Evolutionary conservation across 2,329 filamentous ascomycete genomes (phyloP).

Genomic region (Aspergillus sp.): DNA sequence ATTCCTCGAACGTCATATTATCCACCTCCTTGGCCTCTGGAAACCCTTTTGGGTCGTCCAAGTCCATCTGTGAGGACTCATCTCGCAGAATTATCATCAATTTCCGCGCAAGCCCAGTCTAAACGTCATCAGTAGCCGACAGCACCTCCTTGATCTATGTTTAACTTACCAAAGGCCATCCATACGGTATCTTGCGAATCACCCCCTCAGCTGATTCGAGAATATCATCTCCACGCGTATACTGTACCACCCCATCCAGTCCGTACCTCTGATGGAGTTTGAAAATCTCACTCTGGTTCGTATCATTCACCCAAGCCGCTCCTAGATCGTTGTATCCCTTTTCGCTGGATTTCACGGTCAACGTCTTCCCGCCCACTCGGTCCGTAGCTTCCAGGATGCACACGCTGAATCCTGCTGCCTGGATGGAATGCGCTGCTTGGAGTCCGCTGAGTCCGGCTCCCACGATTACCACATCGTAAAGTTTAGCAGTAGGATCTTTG

Average conservation of each 20-base stretch:
- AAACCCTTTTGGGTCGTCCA: not conserved
- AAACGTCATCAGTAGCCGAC: not conserved
- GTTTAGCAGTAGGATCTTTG: not conserved
- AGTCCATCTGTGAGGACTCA: not conserved
- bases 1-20: not conserved
- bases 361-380: slow-evolving; percentile 46
- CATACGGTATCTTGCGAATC: not conserved
- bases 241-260: slow-evolving; percentile 11
- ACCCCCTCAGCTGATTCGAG: not conserved
- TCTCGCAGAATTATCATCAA: not conserved
- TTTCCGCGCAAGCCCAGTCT: not conserved
- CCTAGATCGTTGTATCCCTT: slow-evolving; percentile 34
- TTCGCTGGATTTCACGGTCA: slow-evolving; percentile 24
- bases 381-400: slow-evolving; percentile 44
- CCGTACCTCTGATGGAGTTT: slow-evolving; percentile 18
- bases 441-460: slow-evolving; percentile 45
- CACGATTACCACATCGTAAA: slow-evolving; percentile 35
- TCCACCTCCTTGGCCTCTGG: not conserved
- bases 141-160: too few relatives aligned
- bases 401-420: slow-evolving; percentile 34
- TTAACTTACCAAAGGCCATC: not conserved
- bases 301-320: slow-evolving; percentile 40
- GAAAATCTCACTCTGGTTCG: slow-evolving; percentile 17
- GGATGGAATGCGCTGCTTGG: slow-evolving; percentile 35
- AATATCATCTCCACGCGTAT: not conserved